A percentile compares a stretch with the other conserved stretches of the same genome.
Conservation (phyloP, 2,329 filamentous ascomycete genomes). For the Arthrobotrys sphaeroides region DNA sequence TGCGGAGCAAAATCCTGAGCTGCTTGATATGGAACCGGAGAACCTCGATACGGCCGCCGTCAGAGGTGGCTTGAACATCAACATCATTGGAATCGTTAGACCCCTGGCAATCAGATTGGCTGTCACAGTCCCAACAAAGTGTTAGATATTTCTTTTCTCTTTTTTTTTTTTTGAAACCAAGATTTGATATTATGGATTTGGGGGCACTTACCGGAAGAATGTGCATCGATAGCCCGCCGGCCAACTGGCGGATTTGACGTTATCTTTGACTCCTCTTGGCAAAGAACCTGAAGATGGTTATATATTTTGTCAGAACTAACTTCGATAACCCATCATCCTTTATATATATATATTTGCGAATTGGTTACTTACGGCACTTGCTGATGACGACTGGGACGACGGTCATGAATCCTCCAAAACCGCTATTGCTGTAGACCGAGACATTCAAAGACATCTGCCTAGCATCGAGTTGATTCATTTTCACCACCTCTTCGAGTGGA, state of each 20-base stretch:
- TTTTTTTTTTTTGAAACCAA: background rate
- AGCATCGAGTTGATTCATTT: background rate
- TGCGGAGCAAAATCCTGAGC: slow-evolving; percentile 4
- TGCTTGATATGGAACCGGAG: background rate
- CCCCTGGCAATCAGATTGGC: slow-evolving; percentile 22
- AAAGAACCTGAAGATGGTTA: background rate
- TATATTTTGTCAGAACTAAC: background rate
- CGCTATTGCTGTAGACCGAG: background rate
- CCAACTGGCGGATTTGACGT: background rate
- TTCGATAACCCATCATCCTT: background rate
- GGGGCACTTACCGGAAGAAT: slow-evolving; percentile 3
- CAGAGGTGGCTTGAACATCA: background rate
- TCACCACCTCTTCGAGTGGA: background rate
- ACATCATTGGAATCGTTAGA: slow-evolving; percentile 2
- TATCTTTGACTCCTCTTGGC: background rate
- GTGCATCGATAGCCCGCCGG: background rate
- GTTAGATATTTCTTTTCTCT: background rate
- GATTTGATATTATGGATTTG: background rate
- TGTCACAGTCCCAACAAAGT: background rate
- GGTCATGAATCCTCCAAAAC: background rate
- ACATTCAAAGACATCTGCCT: background rate
- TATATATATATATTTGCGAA: background rate
- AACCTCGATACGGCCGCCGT: background rate
- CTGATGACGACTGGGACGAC: background rate
- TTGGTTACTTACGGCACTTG: slow-evolving; percentile 12